Percentiles rank a stretch among this genome's conserved stretches.
Evolutionary conservation across 1,139 yeast species (phyloP).

Genomic region (Geotrichum citri-aurantii): DNA sequence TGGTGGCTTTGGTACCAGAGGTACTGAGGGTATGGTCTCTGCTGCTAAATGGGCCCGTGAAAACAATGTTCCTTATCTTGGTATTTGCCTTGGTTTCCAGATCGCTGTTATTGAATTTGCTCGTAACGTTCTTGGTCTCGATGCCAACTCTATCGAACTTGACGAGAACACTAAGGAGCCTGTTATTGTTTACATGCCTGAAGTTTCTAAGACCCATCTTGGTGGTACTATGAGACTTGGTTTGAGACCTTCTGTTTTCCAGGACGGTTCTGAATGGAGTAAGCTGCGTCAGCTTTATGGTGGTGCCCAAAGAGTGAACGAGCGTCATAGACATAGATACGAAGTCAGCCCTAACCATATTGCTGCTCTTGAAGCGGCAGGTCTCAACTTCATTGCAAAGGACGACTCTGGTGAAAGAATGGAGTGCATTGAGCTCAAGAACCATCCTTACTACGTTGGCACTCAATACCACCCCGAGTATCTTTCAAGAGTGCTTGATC

Average conservation of each 20-base stretch:
- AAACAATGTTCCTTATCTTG: slow-evolving; percentile 86
- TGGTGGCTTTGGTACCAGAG: slow-evolving; percentile 97
- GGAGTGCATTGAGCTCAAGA: slow-evolving; percentile 80
- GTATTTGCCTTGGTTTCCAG: slow-evolving; percentile 97
- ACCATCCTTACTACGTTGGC: slow-evolving; percentile 87
- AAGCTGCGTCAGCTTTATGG: slow-evolving; percentile 78
- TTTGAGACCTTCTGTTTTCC: slow-evolving; percentile 81
- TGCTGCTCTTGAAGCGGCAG: slow-evolving; percentile 61
- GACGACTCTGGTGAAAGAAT: slow-evolving; percentile 87
- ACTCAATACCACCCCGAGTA: slow-evolving; percentile 99
- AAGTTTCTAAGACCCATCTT: slow-evolving; percentile 87
- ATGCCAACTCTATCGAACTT: slow-evolving; percentile 83
- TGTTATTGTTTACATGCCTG: slow-evolving; percentile 96
- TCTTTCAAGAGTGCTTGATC: slow-evolving; percentile 90
- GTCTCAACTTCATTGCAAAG: slow-evolving; percentile 85
- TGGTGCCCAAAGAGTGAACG: slow-evolving; percentile 59
- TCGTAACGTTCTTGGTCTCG: slow-evolving; percentile 69
- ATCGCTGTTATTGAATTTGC: slow-evolving; percentile 93
- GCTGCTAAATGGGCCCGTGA: slow-evolving; percentile 98
- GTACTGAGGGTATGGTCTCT: slow-evolving; percentile 96
- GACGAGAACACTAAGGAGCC: slow-evolving; percentile 61
- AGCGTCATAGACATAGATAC: slow-evolving; percentile 98
- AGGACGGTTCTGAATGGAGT: slow-evolving; percentile 61
- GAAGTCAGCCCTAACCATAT: slow-evolving; percentile 89
- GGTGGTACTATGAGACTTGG: slow-evolving; percentile 99